phyloP scores from a whole-genome alignment of 257 asterid species.

The Perilla frutescens region DNA sequence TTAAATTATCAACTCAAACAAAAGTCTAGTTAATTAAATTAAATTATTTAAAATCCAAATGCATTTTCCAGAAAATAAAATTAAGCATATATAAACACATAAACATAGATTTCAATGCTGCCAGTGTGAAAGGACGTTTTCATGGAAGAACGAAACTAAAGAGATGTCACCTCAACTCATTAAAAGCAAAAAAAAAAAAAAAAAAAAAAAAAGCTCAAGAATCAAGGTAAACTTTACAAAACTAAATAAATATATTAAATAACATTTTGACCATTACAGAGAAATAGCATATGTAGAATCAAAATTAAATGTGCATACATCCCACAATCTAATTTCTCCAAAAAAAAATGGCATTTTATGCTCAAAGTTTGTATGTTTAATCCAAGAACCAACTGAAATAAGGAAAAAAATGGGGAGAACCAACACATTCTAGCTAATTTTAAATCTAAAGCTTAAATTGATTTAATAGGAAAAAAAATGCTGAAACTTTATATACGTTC shows the following conservation, averaged over 20 bases:
- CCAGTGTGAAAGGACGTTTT: constrained; percentile 20
- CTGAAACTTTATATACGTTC: not conserved
- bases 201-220: not conserved
- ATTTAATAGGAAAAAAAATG: too few relatives aligned
- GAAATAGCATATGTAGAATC: not conserved
- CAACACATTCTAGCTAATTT: too few relatives aligned
- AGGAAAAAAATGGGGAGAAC: too few relatives aligned
- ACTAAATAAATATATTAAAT: not conserved
- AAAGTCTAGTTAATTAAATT: too few relatives aligned
- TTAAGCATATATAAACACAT: not conserved
- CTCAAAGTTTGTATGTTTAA: not conserved
- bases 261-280: not conserved
- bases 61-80: too few relatives aligned
- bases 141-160: constrained; percentile 17
- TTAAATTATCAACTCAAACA: too few relatives aligned
- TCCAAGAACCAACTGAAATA: not conserved
- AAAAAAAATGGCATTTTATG: not conserved
- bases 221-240: not conserved
- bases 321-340: not conserved
- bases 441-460: too few relatives aligned
- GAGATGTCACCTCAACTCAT: constrained; percentile 25
- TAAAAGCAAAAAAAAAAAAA: constrained; percentile 4
- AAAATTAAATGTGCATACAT: too few relatives aligned
- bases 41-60: too few relatives aligned
- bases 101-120: not conserved